Base-by-base conservation (phyloP, 768 basidiomycete species). In the Tremella yokohamensis region DNA sequence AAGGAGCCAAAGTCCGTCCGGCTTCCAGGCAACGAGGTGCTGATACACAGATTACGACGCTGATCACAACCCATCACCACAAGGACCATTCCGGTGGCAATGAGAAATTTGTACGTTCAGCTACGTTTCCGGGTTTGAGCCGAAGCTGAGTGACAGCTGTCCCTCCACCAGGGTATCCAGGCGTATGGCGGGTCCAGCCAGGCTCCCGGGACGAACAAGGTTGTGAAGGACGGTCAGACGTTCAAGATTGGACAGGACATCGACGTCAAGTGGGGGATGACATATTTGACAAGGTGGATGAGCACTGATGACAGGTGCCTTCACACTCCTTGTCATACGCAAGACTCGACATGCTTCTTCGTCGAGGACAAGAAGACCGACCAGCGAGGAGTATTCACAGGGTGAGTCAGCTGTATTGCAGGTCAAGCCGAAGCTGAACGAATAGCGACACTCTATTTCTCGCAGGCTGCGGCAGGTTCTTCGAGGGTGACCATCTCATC, bases 271-370 rank as follows among this genome's bases (percentile, higher is more conserved):
- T 74, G 44, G 38, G 68, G 51, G 86, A 85, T 61, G 56, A 76
- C 50, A 13, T 24, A 29, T 48, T 24, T 48, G 25, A 88, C 39
- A 45, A 61, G 40, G 2, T 20, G 9, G 20, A 18, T 37, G 9
- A 42, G 16, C 42, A 8, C 22, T 18, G 6, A 22, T n/a, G 22
- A 16, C 49, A 68, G 89, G 74, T 89, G 87, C 76, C 78, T 91
- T 20, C 86, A 88, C 22, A 92, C 89, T 0, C 89, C 91, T 1
- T 93, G 91, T 77, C 94, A 97, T 76, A 98, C 94, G 2, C 88
- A 89, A 73, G 94, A 97, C 77, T 96, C 93, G 15, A 93, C 94
- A 66, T 96, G 89, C 80, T 98, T 85, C 80, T 82, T 87, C 73
- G 82, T 85, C 54, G 89, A 87, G 29, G 78, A 81, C 54, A 64